Evolutionary conservation across 306 rosid genomes (phyloP).

Genomic region (Castanea sativa): DNA sequence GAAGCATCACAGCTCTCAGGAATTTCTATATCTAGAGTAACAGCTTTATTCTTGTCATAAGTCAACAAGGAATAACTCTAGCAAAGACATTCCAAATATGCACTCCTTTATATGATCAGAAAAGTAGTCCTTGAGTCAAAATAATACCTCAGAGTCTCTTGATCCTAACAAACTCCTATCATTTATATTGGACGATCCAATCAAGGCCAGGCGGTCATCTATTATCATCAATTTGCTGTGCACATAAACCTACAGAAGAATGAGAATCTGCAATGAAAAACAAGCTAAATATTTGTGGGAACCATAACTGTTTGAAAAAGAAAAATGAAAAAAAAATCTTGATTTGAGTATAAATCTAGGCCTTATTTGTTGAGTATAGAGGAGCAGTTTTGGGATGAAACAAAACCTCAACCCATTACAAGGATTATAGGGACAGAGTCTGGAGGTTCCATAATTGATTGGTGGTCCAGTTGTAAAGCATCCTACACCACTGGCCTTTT

Average conservation of each 20-base stretch:
- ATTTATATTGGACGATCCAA: constrained; percentile 97
- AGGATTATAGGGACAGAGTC: background rate
- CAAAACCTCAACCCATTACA: background rate
- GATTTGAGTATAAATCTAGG: background rate
- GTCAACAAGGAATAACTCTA: background rate
- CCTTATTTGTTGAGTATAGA: background rate
- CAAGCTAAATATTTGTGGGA: background rate
- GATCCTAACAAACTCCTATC: constrained; percentile 96
- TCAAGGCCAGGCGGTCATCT: constrained; percentile 76
- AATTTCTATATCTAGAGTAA: background rate
- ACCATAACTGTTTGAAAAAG: background rate
- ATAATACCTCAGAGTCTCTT: constrained; percentile 92
- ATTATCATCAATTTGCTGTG: constrained; percentile 95
- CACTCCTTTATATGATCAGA: background rate
- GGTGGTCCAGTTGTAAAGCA: background rate
- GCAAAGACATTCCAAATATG: background rate
- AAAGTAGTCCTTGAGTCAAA: background rate
- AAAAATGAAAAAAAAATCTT: background rate
- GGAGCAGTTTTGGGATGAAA: background rate
- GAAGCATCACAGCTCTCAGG: background rate
- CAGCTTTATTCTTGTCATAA: background rate
- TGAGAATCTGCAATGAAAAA: background rate
- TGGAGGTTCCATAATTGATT: background rate
- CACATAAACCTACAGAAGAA: constrained; percentile 71
- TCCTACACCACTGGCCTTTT: background rate